Base-by-base conservation (phyloP, 139 green algal genomes). In the Trebouxia sp. region DNA sequence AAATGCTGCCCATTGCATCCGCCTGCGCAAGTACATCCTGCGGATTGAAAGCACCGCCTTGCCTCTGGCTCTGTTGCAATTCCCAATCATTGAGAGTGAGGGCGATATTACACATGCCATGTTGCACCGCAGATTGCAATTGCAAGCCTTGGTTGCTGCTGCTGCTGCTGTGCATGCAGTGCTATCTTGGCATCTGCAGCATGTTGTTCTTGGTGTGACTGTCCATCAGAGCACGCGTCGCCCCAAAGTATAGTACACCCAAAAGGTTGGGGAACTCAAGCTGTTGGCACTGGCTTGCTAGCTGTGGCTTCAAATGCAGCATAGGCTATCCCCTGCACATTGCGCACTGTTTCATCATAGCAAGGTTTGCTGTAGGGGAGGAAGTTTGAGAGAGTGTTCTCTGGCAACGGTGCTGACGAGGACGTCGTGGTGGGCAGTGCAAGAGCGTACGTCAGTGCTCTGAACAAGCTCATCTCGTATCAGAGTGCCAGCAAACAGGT, bases 381-480 rank as follows among this genome's bases (percentile, higher is more conserved):
- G 28, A 87, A 77, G 24, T 88, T 88, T 43, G 80, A 92, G 76
- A 80, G 90, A 17, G 84, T 81, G 7, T 96, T 95, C 88, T 92
- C 88, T 83, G 92, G 95, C 45, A 93, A 80, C 11, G 96, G 94
- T 38, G 91, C 96, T 0, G 88, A 97, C 76, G 92, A 94, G 78
- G 97, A 99, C 86, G 95, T 99, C 67, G 96, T 99, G 8, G 95
- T 99, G 43, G 86, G 94, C 6, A 93, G 83, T 15, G 94, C 90
- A 0, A 87, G 94, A 17, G 97, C 97, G 3, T 99, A 99, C 87
- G 82, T 98, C 43, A 88, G 75, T 38, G 97, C 97, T 7, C 83
- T 99, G 8, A 99, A 99, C 91, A 99, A 99, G 87, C 94, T 99
- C 89, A 95, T 99, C 51, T 76, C 84, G 12, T 95, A 84, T 83